Base-by-base conservation (phyloP, 2,329 filamentous ascomycete genomes). In the Colletotrichum tofieldiae region DNA sequence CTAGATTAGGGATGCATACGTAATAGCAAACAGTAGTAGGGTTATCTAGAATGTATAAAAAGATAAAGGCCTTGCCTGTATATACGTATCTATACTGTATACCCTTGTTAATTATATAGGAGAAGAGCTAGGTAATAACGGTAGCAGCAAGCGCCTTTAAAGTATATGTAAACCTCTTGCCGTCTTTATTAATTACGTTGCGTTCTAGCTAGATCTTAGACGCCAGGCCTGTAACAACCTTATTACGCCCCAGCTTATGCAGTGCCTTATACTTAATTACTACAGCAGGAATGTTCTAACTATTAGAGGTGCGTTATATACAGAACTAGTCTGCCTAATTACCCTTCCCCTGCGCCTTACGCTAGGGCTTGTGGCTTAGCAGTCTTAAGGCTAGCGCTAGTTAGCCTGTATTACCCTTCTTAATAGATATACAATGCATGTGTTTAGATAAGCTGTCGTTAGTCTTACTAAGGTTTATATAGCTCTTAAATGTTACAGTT, bases 241-340 rank as follows among this genome's bases (percentile, higher is more conserved):
- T 5, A 5, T 32, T 32, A 5, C 29, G 29, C 29, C 71, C 80
- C 37, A 84, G 73, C 75, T 84, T 82, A 67, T 84, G 77, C 32
- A 81, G 82, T 39, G 81, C 69, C 71, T 83, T 83, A 71, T 84
- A 83, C 68, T 84, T 77, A 72, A 83, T 83, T 8, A 79, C 79
- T 29, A 79, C 43, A 1, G 62, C 54, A 1, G 81, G 80, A 6
- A 78, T 64, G 32, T 75, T 75, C 32, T 39, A 55, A 8, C 47
- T 3, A 3, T 51, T 11, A 2, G 47, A 51, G 47, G 47, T 51
- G 47, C 47, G 47, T 0, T 67, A 52, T 51, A 67, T 67, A 23
- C 55, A 67, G 32, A n/a, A n/a, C n/a, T n/a, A n/a, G n/a, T n/a
- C n/a, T n/a, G n/a, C n/a, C n/a, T n/a, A n/a, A n/a, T n/a, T n/a